phyloP scores from a whole-genome alignment of 192 early-diverging fungal species.

The Backusella australiensis region DNA sequence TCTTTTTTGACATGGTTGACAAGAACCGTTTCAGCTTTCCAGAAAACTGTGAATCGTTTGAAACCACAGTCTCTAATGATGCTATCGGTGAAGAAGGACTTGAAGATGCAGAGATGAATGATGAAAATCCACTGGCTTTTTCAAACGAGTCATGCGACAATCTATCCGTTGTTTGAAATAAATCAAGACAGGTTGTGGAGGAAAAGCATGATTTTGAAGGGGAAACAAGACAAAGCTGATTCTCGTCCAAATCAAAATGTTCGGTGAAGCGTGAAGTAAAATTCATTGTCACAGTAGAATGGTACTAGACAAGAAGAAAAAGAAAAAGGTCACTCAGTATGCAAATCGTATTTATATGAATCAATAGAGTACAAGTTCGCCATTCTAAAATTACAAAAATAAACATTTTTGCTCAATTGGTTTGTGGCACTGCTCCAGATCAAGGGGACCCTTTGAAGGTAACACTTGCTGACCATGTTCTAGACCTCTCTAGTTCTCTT shows the following conservation, averaged over 20 bases:
- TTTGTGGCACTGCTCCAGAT: too few relatives aligned
- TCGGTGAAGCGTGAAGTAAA: constrained; percentile 21
- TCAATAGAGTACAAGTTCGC: too few relatives aligned
- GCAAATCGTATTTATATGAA: too few relatives aligned
- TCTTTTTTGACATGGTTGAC: constrained; percentile 1
- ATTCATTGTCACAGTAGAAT: background rate
- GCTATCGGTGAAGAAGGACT: background rate
- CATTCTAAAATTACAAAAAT: too few relatives aligned
- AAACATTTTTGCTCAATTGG: too few relatives aligned
- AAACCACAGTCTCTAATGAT: background rate
- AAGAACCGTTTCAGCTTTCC: background rate
- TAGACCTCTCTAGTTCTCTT: too few relatives aligned
- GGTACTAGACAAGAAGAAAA: constrained; percentile 5
- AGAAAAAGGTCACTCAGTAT: background rate
- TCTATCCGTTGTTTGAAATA: background rate
- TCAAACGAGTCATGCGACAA: background rate
- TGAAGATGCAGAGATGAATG: background rate
- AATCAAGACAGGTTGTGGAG: background rate
- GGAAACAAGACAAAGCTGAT: background rate
- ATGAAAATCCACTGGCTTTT: background rate
- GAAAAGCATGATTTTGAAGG: background rate
- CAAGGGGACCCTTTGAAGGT: too few relatives aligned
- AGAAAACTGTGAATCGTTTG: background rate
- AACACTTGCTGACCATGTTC: too few relatives aligned
- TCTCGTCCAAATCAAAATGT: constrained; percentile 16